A percentile compares a stretch with the other conserved stretches of the same genome.
These are phyloP conservation scores for Vachellia pachyceras DNA, from an alignment of 306 rosid genomes.

Conservation along the genomic window DNA sequence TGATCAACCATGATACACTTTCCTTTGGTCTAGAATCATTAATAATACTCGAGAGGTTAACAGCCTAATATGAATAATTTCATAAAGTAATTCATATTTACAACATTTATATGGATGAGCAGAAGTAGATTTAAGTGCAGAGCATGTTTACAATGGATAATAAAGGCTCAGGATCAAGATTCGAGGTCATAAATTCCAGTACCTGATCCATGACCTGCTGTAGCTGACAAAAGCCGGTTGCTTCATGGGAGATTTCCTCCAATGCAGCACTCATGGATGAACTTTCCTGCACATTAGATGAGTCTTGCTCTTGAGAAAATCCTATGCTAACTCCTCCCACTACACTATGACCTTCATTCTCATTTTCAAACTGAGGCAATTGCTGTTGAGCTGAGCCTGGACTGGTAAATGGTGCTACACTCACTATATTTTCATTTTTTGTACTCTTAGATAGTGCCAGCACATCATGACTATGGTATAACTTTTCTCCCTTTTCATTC, in stretches of 20 bases:
- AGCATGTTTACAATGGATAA: slow-evolving; percentile 23
- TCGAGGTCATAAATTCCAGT: slow-evolving; percentile 15
- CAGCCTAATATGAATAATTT: slow-evolving; percentile 7
- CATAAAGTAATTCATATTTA: slow-evolving; percentile 25
- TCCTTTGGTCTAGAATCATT: slow-evolving; percentile 13
- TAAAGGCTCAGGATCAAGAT: slow-evolving; percentile 12
- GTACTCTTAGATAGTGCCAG: slow-evolving; percentile 44
- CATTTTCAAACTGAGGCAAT: slow-evolving; percentile 49
- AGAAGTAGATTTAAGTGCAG: slow-evolving; percentile 26
- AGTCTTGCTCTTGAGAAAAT: slow-evolving; percentile 55
- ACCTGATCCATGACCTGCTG: slow-evolving; percentile 75
- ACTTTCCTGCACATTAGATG: slow-evolving; percentile 57
- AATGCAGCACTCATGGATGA: slow-evolving; percentile 58
- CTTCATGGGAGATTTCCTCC: slow-evolving; percentile 62
- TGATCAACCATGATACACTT: slow-evolving; percentile 24
- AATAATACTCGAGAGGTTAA: slow-evolving; percentile 7
- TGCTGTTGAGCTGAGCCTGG: slow-evolving; percentile 47
- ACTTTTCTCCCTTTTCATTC: slow-evolving; percentile 43
- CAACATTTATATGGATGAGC: slow-evolving; percentile 23
- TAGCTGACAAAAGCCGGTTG: slow-evolving; percentile 69
- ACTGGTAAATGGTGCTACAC: slow-evolving; percentile 32
- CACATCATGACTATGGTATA: slow-evolving; percentile 32
- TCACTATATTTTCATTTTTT: slow-evolving; percentile 37
- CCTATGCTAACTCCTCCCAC: slow-evolving; percentile 56
- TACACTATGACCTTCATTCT: slow-evolving; percentile 60